Base-by-base conservation (phyloP, 495 filamentous ascomycete species). In the Xanthoparmelia taractica region DNA sequence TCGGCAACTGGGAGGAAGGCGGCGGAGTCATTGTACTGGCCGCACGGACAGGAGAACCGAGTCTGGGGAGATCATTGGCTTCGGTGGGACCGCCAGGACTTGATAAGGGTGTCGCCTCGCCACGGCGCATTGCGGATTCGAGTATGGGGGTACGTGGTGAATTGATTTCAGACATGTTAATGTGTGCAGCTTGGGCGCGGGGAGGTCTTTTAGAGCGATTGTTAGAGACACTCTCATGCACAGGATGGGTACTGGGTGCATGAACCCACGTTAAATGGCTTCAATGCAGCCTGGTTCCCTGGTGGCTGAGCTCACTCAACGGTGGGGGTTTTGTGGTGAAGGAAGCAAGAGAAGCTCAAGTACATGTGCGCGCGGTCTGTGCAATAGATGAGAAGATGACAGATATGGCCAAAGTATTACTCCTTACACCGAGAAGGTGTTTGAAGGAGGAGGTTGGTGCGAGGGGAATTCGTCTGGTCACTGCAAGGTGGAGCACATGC, bases 1-100 rank as follows among this genome's bases (percentile, higher is more conserved):
- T 73, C 5, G 79, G 79, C 27, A 83, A 71, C 69, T 92, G 89
- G 8, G 87, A 85, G 2, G 89, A 91, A 1, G 88, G 89, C 15
- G 89, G 89, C 0, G 89, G 88, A 7, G 89, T 91, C 74, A 91
- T 66, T 29, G 76, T 71, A 27, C 73, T 73, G 15, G 78, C 73
- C 18, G 78, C 79, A 54, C 70, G 61, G 37, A 57, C 31, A 56
- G 66, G 57, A 57, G 65, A 60, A 34, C 56, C 56, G 29, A 56
- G 60, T 59, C 11, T 47, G 23, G 38, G 34, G 25, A 29, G 47
- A 17, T 59, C 52, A 25, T 25, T 59, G 33, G 33, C 27, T 15
- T 63, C 45, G 41, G 50, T 69, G 18, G 29, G 4, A 72, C 57
- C 74, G 70, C 54, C 75, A 70, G 60, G 73, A 71, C 54, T 73